Conservation (phyloP, 345 rosid species). For the Sonneratia alba region DNA sequence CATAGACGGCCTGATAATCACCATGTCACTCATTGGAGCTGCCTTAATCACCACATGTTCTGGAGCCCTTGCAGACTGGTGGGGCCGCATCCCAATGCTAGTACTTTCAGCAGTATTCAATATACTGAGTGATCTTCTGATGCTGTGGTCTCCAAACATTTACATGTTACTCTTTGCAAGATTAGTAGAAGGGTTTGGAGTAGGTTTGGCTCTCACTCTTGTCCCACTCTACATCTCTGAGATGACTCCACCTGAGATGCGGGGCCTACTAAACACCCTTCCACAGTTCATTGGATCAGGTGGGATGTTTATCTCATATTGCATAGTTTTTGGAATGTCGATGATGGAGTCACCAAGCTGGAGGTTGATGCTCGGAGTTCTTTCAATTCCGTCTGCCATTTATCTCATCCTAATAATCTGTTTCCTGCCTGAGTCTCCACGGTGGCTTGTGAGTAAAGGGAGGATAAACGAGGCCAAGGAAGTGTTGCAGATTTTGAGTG, state of each 20-base stretch:
- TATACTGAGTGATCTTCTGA: conserved; percentile 61
- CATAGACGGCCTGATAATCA: conserved; percentile 79
- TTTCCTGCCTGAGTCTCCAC: conserved; percentile 91
- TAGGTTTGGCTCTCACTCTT: conserved; percentile 82
- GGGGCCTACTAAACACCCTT: conserved; percentile 79
- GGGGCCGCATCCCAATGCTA: conserved; percentile 88
- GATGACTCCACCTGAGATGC: conserved; percentile 92
- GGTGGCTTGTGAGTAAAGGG: conserved; percentile 99
- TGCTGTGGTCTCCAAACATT: conserved; percentile 95
- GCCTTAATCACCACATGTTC: conserved; percentile 76
- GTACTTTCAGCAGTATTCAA: conserved; percentile 69
- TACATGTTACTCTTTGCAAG: conserved; percentile 73
- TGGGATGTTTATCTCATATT: conserved; percentile 86
- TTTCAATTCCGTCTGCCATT: conserved; percentile 63
- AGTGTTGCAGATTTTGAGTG: conserved; percentile 70
- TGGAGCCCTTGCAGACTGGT: conserved; percentile 69
- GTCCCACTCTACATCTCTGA: conserved; percentile 92
- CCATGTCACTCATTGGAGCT: conserved; percentile 94
- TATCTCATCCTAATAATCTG: conserved; percentile 52
- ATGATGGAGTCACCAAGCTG: conserved; percentile 59
- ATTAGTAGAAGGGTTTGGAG: conserved; percentile 87
- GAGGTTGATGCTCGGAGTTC: conserved; percentile 98
- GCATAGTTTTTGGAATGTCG: conserved; percentile 93
- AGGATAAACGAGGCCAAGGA: conserved; percentile 80
- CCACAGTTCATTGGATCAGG: conserved; percentile 92